Evolutionary conservation across 2,329 filamentous ascomycete genomes (phyloP).

Genomic region (Byssothecium circinans): DNA sequence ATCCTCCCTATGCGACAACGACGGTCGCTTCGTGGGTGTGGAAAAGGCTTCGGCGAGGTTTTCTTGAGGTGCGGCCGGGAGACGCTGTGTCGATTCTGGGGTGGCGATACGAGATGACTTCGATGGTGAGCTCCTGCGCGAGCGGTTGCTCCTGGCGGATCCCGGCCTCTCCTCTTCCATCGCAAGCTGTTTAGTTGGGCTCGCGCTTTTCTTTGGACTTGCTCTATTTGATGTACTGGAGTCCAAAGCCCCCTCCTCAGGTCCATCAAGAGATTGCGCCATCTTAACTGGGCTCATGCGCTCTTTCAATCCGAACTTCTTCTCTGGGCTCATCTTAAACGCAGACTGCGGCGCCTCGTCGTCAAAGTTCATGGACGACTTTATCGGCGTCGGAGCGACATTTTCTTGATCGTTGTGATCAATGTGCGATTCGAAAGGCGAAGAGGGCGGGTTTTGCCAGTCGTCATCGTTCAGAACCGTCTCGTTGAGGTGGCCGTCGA

Average conservation of each 20-base stretch:
- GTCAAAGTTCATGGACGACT: conserved; percentile 20
- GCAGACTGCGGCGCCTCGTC: conserved; percentile 34
- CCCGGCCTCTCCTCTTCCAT: conserved; percentile 22
- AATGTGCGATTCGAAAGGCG: conserved; percentile 52
- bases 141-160: conserved; percentile 29
- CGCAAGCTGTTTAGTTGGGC: conserved; percentile 25
- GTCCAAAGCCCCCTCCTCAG: conserved; percentile 20
- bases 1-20: conserved; percentile 24
- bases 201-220: conserved; percentile 28
- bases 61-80: conserved; percentile 13
- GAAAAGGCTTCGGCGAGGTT: conserved; percentile 15
- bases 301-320: conserved; percentile 29
- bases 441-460: conserved; percentile 49
- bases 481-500: too few relatives aligned
- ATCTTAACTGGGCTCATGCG: conserved; percentile 30
- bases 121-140: conserved; percentile 33
- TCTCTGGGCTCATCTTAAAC: conserved; percentile 36
- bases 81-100: conserved; percentile 17
- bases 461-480: conserved; percentile 24
- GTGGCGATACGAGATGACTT: conserved; percentile 30
- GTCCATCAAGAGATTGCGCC: conserved; percentile 32
- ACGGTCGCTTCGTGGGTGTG: conserved; percentile 22
- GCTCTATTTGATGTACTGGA: conserved; percentile 7
- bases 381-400: conserved; percentile 36
- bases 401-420: conserved; percentile 45